Conservation (phyloP, 495 filamentous ascomycete genomes). For the Podospora pseudopauciseta region DNA sequence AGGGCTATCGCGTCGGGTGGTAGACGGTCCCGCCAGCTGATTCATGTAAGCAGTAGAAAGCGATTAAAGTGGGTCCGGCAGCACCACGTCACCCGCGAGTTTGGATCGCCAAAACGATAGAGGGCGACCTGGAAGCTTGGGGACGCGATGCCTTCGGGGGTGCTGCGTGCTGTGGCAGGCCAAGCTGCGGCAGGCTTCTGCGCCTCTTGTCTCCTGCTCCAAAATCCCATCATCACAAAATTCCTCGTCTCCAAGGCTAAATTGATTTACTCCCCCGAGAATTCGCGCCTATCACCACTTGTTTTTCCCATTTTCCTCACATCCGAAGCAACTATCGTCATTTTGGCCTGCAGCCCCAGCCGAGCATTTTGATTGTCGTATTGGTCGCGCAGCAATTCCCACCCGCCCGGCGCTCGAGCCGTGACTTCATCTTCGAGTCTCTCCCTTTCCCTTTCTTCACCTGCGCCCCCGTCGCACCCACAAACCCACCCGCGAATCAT, state of each 20-base stretch:
- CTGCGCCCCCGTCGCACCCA: not conserved
- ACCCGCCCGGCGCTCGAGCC: conserved; percentile 1
- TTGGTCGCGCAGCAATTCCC: not conserved
- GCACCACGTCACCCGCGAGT: conserved; percentile 16
- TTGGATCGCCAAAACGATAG: conserved; percentile 21
- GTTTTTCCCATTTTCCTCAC: not conserved
- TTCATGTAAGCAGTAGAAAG: not conserved
- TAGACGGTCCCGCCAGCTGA: not conserved
- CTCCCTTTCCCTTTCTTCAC: not conserved
- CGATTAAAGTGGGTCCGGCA: not conserved
- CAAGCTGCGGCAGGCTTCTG: conserved; percentile 27
- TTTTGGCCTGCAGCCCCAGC: not conserved
- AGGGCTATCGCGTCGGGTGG: not conserved
- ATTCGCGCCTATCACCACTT: not conserved
- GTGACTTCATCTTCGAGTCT: not conserved
- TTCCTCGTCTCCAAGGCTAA: conserved; percentile 9
- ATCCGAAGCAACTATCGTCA: not conserved
- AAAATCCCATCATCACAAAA: conserved; percentile 5
- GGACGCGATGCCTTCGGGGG: conserved; percentile 30
- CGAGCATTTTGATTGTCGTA: conserved; percentile 3
- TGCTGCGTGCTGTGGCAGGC: conserved; percentile 8
- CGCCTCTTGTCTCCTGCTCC: conserved; percentile 13
- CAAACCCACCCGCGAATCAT: not conserved
- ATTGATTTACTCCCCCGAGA: not conserved
- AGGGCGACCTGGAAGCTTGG: conserved; percentile 15